Evolutionary conservation across 2,329 filamentous ascomycete genomes (phyloP).

Genomic region (Aspergillus piperis): DNA sequence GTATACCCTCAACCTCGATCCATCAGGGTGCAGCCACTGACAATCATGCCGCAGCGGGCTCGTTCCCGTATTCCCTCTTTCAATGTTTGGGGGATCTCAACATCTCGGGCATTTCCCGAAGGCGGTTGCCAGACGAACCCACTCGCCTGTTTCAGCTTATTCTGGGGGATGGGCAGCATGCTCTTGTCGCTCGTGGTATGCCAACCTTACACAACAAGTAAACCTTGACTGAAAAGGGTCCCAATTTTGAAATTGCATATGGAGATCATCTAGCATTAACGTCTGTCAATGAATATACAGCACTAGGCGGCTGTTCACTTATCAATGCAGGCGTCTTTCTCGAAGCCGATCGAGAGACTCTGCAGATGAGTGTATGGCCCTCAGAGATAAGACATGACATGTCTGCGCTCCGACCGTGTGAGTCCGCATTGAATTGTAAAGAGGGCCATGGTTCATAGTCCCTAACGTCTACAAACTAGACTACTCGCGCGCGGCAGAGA

Average conservation of each 20-base stretch:
- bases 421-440: too few species aligned
- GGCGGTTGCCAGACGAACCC: slow-evolving; percentile 46
- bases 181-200: slow-evolving; percentile 60
- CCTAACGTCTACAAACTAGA: too few species aligned
- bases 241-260: neutral
- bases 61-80: slow-evolving; percentile 14
- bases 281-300: slow-evolving; percentile 27
- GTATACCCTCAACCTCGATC: neutral
- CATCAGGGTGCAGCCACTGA: neutral
- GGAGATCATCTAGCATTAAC: neutral
- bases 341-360: slow-evolving; percentile 57
- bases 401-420: slow-evolving; percentile 29
- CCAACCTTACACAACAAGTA: neutral
- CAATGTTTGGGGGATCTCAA: slow-evolving; percentile 15
- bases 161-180: slow-evolving; percentile 65
- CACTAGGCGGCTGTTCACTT: slow-evolving; percentile 64
- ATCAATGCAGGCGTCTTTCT: slow-evolving; percentile 69
- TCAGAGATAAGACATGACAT: slow-evolving; percentile 22
- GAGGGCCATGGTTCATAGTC: too few species aligned
- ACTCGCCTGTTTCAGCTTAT: slow-evolving; percentile 66
- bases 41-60: slow-evolving; percentile 8
- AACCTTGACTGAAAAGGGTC: too few species aligned
- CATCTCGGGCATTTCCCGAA: slow-evolving; percentile 15
- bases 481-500: slow-evolving; percentile 18
- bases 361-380: slow-evolving; percentile 61